A percentile compares a stretch with the other conserved stretches of the same genome.
Conservation (phyloP, 768 basidiomycete genomes). For the Kwoniella bestiolae region DNA sequence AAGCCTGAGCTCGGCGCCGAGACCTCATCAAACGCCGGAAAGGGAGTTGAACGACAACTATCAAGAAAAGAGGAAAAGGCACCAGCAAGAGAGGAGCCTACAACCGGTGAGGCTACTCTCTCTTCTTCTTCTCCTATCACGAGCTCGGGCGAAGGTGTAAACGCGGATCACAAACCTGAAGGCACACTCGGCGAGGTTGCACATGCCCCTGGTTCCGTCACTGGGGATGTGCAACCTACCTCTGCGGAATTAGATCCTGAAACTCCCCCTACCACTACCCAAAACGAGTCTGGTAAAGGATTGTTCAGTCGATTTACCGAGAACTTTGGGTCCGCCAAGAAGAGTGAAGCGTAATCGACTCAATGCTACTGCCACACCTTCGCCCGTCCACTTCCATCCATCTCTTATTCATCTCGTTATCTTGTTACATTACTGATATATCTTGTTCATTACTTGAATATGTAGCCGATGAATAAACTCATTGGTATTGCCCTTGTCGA, state of each 20-base stretch:
- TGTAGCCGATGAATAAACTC: constrained; percentile 20
- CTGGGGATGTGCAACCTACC: constrained; percentile 29
- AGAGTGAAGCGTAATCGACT: not conserved
- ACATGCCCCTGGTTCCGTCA: constrained; percentile 35
- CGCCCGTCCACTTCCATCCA: not conserved
- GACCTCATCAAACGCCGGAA: constrained; percentile 31
- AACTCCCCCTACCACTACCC: constrained; percentile 23
- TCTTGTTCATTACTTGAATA: not conserved
- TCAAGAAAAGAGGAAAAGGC: constrained; percentile 76
- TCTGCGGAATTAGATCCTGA: constrained; percentile 29
- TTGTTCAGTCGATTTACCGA: constrained; percentile 48
- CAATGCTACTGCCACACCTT: not conserved
- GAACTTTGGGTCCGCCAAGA: constrained; percentile 15
- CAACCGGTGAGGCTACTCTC: constrained; percentile 53
- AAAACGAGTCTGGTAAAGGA: constrained; percentile 25
- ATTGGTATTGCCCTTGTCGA: not conserved
- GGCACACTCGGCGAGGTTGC: constrained; percentile 45
- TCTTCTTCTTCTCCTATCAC: constrained; percentile 32
- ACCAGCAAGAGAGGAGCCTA: constrained; percentile 64
- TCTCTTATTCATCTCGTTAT: not conserved
- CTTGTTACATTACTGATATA: not conserved
- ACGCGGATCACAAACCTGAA: constrained; percentile 17
- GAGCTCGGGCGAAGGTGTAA: constrained; percentile 13
- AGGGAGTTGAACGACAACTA: constrained; percentile 59
- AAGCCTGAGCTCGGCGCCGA: constrained; percentile 41